Conservation (phyloP, 768 basidiomycete genomes). For the Lyophyllum atratum region DNA sequence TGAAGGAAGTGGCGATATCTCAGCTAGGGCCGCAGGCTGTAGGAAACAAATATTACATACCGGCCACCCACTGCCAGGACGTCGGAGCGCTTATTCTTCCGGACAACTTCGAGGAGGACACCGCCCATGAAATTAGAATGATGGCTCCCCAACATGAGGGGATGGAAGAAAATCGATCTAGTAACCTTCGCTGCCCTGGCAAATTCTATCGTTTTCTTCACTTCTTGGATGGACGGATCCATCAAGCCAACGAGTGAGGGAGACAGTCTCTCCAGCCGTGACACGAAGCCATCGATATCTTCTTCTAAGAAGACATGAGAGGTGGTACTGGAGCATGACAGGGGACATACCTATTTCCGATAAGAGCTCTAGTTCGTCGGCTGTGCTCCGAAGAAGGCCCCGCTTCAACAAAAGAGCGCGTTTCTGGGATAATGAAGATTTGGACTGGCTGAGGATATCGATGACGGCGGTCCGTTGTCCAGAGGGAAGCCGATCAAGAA, state of each 20-base stretch:
- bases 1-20: slow-evolving; percentile 22
- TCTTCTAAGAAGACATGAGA: slow-evolving; percentile 43
- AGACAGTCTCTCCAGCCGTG: slow-evolving; percentile 61
- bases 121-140: slow-evolving; percentile 71
- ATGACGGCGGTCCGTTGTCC: slow-evolving; percentile 56
- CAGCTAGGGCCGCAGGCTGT: background rate
- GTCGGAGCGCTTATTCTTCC: slow-evolving; percentile 64
- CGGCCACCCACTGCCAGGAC: slow-evolving; percentile 82
- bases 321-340: background rate
- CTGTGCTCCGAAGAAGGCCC: slow-evolving; percentile 62
- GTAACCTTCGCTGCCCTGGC: slow-evolving; percentile 63
- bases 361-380: slow-evolving; percentile 76
- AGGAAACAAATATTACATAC: slow-evolving; percentile 35
- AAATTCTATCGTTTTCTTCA: slow-evolving; percentile 62
- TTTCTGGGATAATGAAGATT: slow-evolving; percentile 68
- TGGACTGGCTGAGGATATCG: slow-evolving; percentile 66
- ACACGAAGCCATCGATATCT: slow-evolving; percentile 58
- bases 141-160: slow-evolving; percentile 72
- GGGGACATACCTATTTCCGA: slow-evolving; percentile 54
- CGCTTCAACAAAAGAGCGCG: slow-evolving; percentile 69
- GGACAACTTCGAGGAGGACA: slow-evolving; percentile 72
- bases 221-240: slow-evolving; percentile 54
- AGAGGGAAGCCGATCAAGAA: slow-evolving; percentile 61
- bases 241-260: slow-evolving; percentile 52
- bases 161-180: slow-evolving; percentile 66